phyloP scores from a whole-genome alignment of 345 rosid species.

The Psidium guajava region DNA sequence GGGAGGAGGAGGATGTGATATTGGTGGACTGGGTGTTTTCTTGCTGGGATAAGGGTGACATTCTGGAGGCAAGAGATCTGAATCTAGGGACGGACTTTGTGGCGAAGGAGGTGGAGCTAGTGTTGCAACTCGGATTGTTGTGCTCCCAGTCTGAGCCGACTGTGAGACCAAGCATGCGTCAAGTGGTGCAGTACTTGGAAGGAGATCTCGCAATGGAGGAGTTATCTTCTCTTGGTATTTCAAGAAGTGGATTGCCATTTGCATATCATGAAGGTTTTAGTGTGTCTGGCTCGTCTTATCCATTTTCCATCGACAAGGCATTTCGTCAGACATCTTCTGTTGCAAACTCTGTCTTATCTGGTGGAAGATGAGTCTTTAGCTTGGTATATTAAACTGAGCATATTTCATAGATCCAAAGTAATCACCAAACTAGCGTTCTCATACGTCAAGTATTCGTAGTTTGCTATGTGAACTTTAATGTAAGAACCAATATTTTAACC shows the following conservation, averaged over 20 bases:
- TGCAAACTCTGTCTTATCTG: neutral
- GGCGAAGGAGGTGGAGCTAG: slow-evolving; percentile 27
- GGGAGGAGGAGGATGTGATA: slow-evolving; percentile 4
- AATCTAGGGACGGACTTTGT: slow-evolving; percentile 11
- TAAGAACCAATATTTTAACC: neutral
- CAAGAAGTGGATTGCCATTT: neutral
- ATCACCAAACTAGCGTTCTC: neutral
- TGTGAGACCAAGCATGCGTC: slow-evolving; percentile 17
- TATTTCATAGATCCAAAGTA: neutral
- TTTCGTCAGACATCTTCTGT: neutral
- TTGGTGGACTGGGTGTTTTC: slow-evolving; percentile 28
- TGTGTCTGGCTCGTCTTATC: neutral
- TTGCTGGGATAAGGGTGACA: slow-evolving; percentile 20
- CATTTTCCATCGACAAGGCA: neutral
- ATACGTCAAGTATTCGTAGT: neutral
- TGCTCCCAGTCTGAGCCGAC: slow-evolving; percentile 21
- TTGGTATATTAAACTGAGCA: neutral
- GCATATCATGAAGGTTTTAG: neutral
- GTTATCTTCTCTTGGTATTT: neutral
- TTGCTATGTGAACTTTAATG: neutral
- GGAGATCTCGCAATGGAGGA: neutral
- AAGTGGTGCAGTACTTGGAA: slow-evolving; percentile 9
- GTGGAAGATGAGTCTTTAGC: neutral
- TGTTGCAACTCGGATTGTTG: slow-evolving; percentile 26
- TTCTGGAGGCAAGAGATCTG: slow-evolving; percentile 21